These are phyloP conservation scores for Tothia fuscella DNA, from an alignment of 2,329 filamentous ascomycete species.

Conservation along the genomic window DNA sequence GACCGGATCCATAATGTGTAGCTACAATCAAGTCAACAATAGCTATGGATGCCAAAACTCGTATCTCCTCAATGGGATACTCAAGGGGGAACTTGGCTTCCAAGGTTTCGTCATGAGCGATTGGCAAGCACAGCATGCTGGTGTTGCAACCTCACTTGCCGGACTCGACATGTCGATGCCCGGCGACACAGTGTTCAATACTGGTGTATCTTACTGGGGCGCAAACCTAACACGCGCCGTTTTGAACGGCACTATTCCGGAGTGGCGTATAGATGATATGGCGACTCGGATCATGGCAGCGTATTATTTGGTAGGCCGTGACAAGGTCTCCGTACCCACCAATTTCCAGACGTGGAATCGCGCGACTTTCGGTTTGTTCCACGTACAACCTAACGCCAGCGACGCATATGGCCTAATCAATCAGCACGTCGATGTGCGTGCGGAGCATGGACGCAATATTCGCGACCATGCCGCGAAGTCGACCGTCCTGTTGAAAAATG, in stretches of 20 bases:
- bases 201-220: constrained; percentile 66
- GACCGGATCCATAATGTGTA: constrained; percentile 42
- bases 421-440: constrained; percentile 72
- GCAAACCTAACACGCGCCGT: constrained; percentile 78
- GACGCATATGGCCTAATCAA: constrained; percentile 57
- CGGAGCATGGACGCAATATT: constrained; percentile 59
- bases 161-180: constrained; percentile 77
- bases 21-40: constrained; percentile 71
- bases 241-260: constrained; percentile 77
- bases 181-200: constrained; percentile 70
- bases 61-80: constrained; percentile 65
- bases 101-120: constrained; percentile 74
- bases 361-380: constrained; percentile 60
- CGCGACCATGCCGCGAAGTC: constrained; percentile 67
- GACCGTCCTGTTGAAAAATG: constrained; percentile 71
- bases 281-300: constrained; percentile 65
- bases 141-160: constrained; percentile 66
- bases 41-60: constrained; percentile 72
- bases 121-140: constrained; percentile 78
- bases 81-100: constrained; percentile 80
- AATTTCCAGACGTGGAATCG: constrained; percentile 86
- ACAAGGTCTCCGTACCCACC: constrained; percentile 40
- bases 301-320: constrained; percentile 52
- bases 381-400: constrained; percentile 50
- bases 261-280: constrained; percentile 87